Evolutionary conservation across 352 stramenopile genomes (phyloP).

Genomic region (Globisporangium nagaii): DNA sequence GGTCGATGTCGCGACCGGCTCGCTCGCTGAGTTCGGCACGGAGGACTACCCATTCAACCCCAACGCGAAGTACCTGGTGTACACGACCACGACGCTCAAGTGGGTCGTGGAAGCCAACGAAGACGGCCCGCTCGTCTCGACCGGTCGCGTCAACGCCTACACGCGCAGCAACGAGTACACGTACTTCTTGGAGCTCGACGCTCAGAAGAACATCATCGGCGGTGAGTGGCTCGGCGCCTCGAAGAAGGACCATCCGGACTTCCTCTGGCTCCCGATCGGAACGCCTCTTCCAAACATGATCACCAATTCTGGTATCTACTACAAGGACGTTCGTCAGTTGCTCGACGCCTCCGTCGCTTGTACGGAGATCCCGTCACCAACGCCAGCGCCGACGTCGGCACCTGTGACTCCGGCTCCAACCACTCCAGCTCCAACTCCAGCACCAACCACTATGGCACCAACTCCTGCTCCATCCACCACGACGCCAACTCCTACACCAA

Average conservation of each 20-base stretch:
- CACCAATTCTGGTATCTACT: slow-evolving; percentile 7
- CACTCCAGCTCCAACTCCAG: slow-evolving; percentile 1
- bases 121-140: slow-evolving; percentile 3
- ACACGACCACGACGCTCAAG: slow-evolving; percentile 29
- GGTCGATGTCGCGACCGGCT: slow-evolving; percentile 17
- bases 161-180: slow-evolving; percentile 6
- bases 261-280: slow-evolving; percentile 12
- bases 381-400: background rate
- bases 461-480: slow-evolving; percentile 1
- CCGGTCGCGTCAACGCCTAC: slow-evolving; percentile 1
- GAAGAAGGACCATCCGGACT: slow-evolving; percentile 10
- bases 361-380: slow-evolving; percentile 4
- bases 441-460: background rate
- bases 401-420: background rate
- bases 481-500: background rate
- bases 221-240: slow-evolving; percentile 7
- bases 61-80: slow-evolving; percentile 30
- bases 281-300: background rate
- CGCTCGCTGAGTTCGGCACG: slow-evolving; percentile 32
- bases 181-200: slow-evolving; percentile 13
- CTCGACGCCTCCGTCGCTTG: background rate
- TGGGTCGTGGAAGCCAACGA: slow-evolving; percentile 28
- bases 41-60: slow-evolving; percentile 45
- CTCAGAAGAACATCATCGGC: slow-evolving; percentile 9
- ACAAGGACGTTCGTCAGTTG: slow-evolving; percentile 11